phyloP scores from a whole-genome alignment of 2,329 filamentous ascomycete species.

The Verticillium nonalfalfae region DNA sequence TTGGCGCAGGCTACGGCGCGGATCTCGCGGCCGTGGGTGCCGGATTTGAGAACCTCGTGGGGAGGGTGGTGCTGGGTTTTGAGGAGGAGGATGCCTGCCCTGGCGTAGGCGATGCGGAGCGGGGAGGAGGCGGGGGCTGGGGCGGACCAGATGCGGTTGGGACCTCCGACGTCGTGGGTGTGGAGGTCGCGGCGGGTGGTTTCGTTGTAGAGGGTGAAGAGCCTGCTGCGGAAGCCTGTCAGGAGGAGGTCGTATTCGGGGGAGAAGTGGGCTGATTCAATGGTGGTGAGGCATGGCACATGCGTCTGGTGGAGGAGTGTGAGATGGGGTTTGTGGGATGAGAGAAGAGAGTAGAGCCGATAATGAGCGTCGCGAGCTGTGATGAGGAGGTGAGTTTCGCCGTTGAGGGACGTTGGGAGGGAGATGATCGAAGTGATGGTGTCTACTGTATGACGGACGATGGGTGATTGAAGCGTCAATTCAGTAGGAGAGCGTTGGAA shows the following conservation, averaged over 20 bases:
- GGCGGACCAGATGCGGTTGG: slow-evolving; percentile 64
- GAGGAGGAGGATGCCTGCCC: slow-evolving; percentile 50
- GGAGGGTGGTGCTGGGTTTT: slow-evolving; percentile 30
- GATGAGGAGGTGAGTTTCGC: slow-evolving; percentile 50
- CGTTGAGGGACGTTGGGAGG: slow-evolving; percentile 25
- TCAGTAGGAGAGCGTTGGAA: slow-evolving; percentile 22
- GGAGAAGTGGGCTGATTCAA: slow-evolving; percentile 65
- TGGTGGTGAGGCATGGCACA: slow-evolving; percentile 66
- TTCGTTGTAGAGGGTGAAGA: slow-evolving; percentile 79
- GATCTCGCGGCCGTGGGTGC: slow-evolving; percentile 84
- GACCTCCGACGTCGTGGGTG: slow-evolving; percentile 74
- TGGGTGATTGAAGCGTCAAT: slow-evolving; percentile 17
- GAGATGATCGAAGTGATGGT: slow-evolving; percentile 62
- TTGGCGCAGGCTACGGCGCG: slow-evolving; percentile 39
- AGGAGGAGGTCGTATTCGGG: slow-evolving; percentile 53
- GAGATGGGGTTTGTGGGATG: slow-evolving; percentile 29
- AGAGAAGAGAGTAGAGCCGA: slow-evolving; percentile 49
- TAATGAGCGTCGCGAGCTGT: slow-evolving; percentile 74
- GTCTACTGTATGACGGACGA: slow-evolving; percentile 43
- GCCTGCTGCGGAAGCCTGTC: slow-evolving; percentile 73
- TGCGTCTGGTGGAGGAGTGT: slow-evolving; percentile 62
- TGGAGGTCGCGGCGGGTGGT: slow-evolving; percentile 62
- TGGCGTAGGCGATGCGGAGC: slow-evolving; percentile 48
- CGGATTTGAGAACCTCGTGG: slow-evolving; percentile 51
- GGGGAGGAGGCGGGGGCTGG: slow-evolving; percentile 26